A percentile compares a stretch with the other conserved stretches of the same genome.
phyloP scores from a whole-genome alignment of 176 grass and related monocot species.

The Tuctoria greenei region DNA sequence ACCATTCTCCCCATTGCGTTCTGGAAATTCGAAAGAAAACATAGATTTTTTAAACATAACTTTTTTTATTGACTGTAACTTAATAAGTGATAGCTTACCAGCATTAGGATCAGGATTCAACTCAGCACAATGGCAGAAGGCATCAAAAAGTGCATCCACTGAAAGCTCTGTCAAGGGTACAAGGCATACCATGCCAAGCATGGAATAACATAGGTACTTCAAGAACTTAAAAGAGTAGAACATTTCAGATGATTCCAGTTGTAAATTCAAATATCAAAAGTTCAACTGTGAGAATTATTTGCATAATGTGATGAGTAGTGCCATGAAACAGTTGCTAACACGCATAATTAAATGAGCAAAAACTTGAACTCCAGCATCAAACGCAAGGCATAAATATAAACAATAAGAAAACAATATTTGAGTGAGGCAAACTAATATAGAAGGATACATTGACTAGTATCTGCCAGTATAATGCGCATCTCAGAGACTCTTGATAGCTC shows the following conservation, averaged over 20 bases:
- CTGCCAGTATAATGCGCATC: conserved; percentile 76
- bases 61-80: background rate
- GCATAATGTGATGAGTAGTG: background rate
- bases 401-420: background rate
- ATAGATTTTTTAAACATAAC: too few relatives aligned
- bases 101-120: conserved; percentile 86
- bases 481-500: conserved; percentile 69
- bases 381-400: conserved; percentile 1
- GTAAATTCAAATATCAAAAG: background rate
- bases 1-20: conserved; percentile 55
- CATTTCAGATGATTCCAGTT: background rate
- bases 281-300: background rate
- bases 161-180: conserved; percentile 51
- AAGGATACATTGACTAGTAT: conserved; percentile 79
- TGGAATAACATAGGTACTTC: background rate
- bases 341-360: background rate
- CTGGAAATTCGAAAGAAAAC: conserved; percentile 42
- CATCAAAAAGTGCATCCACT: conserved; percentile 85
- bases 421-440: background rate
- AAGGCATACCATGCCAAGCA: background rate
- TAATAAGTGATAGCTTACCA: conserved; percentile 45
- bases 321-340: background rate
- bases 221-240: background rate
- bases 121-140: conserved; percentile 92
- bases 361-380: conserved; percentile 1